Conservation (phyloP, 1,139 yeast species). For the Candida tetrigidarum region DNA sequence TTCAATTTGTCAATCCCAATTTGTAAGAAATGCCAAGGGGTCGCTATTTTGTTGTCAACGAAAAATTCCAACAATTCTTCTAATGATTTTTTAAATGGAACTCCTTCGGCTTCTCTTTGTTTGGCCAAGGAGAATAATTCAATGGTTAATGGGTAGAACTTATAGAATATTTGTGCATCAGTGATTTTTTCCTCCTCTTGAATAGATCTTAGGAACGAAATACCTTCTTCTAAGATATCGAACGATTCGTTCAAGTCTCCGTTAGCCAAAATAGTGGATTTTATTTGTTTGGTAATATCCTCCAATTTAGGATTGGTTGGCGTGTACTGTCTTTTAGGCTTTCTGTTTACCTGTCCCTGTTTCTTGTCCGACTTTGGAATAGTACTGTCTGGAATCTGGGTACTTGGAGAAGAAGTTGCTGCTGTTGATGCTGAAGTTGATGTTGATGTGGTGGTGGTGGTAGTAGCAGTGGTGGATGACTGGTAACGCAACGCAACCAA, state of each 20-base stretch:
- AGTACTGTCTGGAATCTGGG: neutral
- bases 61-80: conserved; percentile 33
- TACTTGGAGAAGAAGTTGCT: conserved; percentile 3
- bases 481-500: conserved; percentile 9
- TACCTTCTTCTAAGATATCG: conserved; percentile 48
- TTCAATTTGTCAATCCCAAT: conserved; percentile 27
- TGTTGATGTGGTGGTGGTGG: conserved; percentile 13
- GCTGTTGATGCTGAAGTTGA: no score
- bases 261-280: conserved; percentile 24
- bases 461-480: conserved; percentile 10
- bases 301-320: conserved; percentile 29
- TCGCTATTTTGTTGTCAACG: conserved; percentile 33
- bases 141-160: conserved; percentile 32
- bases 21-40: conserved; percentile 34
- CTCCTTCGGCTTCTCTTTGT: conserved; percentile 17
- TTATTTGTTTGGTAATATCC: conserved; percentile 40
- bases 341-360: neutral
- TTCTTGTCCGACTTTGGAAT: no score
- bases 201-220: conserved; percentile 42
- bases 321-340: neutral
- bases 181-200: conserved; percentile 37
- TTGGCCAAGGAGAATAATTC: conserved; percentile 27
- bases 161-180: conserved; percentile 26
- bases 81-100: conserved; percentile 18
- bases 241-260: conserved; percentile 33